Evolutionary conservation across 1,284 basidiomycete genomes (phyloP).

Genomic region (Meira miltonrushii): DNA sequence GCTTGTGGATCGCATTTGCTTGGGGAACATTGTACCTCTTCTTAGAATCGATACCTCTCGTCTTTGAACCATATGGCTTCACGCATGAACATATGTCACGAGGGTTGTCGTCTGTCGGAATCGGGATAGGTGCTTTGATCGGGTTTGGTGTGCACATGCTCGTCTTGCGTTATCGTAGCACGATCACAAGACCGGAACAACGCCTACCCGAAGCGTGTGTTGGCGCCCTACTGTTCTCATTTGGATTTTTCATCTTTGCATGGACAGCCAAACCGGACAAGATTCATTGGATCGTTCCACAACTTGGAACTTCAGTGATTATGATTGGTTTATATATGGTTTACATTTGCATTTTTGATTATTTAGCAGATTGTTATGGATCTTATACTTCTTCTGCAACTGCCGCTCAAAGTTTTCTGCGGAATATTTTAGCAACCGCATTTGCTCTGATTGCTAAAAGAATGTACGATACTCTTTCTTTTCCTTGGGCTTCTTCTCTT

Average conservation of each 20-base stretch:
- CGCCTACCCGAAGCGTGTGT: conserved; percentile 54
- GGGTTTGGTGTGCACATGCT: conserved; percentile 53
- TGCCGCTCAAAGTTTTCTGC: conserved; percentile 69
- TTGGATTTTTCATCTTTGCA: conserved; percentile 36
- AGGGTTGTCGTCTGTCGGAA: conserved; percentile 28
- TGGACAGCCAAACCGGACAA: conserved; percentile 45
- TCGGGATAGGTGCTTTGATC: conserved; percentile 50
- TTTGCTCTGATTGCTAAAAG: background rate
- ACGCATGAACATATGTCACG: conserved; percentile 41
- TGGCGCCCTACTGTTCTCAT: conserved; percentile 27
- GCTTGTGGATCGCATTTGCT: conserved; percentile 45
- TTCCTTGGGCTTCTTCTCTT: conserved; percentile 67
- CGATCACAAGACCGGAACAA: conserved; percentile 49
- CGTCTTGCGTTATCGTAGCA: conserved; percentile 56
- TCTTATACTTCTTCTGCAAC: conserved; percentile 70
- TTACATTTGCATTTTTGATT: conserved; percentile 21
- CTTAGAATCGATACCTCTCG: conserved; percentile 43
- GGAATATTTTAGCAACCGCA: conserved; percentile 54
- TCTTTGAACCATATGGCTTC: conserved; percentile 61
- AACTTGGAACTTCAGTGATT: conserved; percentile 17
- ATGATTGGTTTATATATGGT: conserved; percentile 50
- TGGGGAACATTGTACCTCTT: conserved; percentile 49
- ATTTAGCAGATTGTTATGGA: conserved; percentile 17
- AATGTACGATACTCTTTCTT: conserved; percentile 61
- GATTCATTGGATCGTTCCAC: conserved; percentile 11